Base-by-base conservation (phyloP, 169 alveolate species). In the Plasmodium fragile region DNA sequence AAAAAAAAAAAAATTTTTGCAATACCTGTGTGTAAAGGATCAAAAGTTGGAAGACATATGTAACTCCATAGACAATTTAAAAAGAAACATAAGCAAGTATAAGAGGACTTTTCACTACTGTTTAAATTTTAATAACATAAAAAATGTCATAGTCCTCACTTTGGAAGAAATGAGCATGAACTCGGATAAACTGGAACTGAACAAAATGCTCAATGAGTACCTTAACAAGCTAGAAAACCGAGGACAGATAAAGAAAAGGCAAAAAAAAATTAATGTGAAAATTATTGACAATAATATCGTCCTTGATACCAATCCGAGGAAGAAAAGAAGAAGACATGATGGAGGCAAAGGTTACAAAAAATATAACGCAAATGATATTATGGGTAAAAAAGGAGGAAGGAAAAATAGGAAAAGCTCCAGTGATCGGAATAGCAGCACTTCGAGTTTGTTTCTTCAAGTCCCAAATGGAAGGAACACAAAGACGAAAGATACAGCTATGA, bases 111-210 rank as follows among this genome's bases (percentile, higher is more conserved):
- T 85, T 69, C 93, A 85, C 18, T 85, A 85, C 41, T 85, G 93
- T 49, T 85, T 85, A 72, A 85, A 85, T 85, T 85, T 85, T 72
- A 85, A 85, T 22, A 85, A 85, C 30, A 75, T 85, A 34, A 85
- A 85, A 85, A 85, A 85, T 85, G 93, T 77, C 41, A 85, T 85
- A 16, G 43, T 72, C 16, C 69, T 85, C 25, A 32, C 93, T 3
- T 75, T 85, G 69, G 93, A 85, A 53, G 93, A 85, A 75, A 85
- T 85, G 93, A 85, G 59, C 30, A 85, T 85, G 93, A 85, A 59
- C 36, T 52, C 93, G n/a, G 93, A 85, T 43, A 85, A 85, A 69
- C 30, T 85, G 22, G 85, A 85, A 85, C 30, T 85, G 65, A 85
- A 85, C 36, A 85, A 85, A 34, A 59, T 85, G 28, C 65, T 85